These are phyloP conservation scores for Paxillus involutus DNA, from an alignment of 768 basidiomycete genomes.

Conservation along the genomic window DNA sequence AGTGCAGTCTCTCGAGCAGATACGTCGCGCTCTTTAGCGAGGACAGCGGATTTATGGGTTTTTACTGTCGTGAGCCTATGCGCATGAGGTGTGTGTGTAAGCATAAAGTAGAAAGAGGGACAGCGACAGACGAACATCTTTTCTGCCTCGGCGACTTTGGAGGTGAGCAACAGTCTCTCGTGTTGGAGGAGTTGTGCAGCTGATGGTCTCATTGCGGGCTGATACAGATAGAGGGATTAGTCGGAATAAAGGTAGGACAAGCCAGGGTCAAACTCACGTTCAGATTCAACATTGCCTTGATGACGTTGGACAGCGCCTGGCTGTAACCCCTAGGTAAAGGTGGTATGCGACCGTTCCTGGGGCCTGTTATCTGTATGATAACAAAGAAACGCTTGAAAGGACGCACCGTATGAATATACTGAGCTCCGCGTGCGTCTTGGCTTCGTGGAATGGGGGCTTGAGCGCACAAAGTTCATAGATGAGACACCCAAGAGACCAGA, in stretches of 20 bases:
- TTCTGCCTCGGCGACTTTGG: conserved; percentile 73
- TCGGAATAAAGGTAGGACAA: background rate
- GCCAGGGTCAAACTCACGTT: conserved; percentile 51
- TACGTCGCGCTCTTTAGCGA: conserved; percentile 66
- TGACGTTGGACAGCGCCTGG: conserved; percentile 64
- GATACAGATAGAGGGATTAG: background rate
- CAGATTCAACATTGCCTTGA: conserved; percentile 84
- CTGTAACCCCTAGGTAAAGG: conserved; percentile 86
- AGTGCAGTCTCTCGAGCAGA: conserved; percentile 53
- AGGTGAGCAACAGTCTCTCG: conserved; percentile 69
- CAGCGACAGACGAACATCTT: conserved; percentile 55
- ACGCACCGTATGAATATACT: conserved; percentile 75
- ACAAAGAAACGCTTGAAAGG: background rate
- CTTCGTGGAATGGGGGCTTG: conserved; percentile 91
- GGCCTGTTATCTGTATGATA: background rate
- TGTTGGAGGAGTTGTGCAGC: conserved; percentile 79
- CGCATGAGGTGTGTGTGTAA: background rate
- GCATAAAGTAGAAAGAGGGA: background rate
- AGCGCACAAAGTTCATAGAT: conserved; percentile 96
- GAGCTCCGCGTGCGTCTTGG: conserved; percentile 85
- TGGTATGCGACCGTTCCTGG: conserved; percentile 85
- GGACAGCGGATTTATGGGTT: conserved; percentile 53
- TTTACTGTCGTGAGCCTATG: conserved; percentile 65
- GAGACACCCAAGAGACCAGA: conserved; percentile 97
- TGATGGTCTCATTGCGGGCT: conserved; percentile 89